Evolutionary conservation across 176 grass and related monocot species (phyloP), one percentile per base, ranked within the genome.

Genomic region (Melocanna baccifera): DNA sequence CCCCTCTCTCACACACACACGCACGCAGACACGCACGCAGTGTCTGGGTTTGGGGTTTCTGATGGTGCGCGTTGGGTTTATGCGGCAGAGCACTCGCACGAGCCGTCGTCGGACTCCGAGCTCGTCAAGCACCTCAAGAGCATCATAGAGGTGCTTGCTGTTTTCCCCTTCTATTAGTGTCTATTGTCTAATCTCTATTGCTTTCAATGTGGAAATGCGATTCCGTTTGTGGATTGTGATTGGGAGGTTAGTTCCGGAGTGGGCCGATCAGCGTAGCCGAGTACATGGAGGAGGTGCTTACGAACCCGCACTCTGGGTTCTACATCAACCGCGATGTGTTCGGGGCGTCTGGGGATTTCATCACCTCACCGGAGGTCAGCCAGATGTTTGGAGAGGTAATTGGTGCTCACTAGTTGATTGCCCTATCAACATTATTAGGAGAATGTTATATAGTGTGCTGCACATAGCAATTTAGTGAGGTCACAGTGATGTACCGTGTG

Each of bases 301-400:
- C 96, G 20, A 98, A 98, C 74, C 96, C 91, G 18, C 91, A 87
- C 5, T 93, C 86, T 29, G 96, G 96, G 12, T 94, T 90, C 83
- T 98, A 98, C 56, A 98, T 98, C 23, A 94, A 95, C 52, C 89
- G 87, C 1, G 93, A 98, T 13, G 93, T 98, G 89, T 98, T 98
- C 7, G 96, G 96, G 73, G 85, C 86, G 12, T 86, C 83, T 3
- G 96, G 91, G 13, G 96, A 98, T 87, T 98, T 95, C 81, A 87
- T 98, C 73, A 98, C 93, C 52, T 98, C 93, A 2, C 96, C 96
- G 3, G 96, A 98, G 76, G 91, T 98, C 32, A 95, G 96, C 87
- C 96, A 98, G 70, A 98, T 98, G 93, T 95, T 95, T 89, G 96
- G 96, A 79, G 96, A 98, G 96, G 96, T 95, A 95, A 89, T 2